phyloP scores from a whole-genome alignment of 305 asterid species.

The Fraxinus xanthoxyloides region DNA sequence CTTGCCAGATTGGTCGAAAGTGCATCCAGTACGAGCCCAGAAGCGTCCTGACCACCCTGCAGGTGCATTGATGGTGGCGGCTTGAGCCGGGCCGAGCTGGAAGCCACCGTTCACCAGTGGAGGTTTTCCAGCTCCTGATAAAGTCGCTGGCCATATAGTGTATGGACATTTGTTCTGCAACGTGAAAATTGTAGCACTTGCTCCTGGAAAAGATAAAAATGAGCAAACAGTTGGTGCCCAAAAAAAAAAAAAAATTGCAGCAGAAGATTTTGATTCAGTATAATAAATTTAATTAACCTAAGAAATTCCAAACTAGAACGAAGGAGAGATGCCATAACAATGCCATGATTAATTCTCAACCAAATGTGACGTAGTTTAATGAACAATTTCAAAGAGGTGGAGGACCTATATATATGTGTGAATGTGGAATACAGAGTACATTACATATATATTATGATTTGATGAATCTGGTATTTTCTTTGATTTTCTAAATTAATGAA shows the following conservation, averaged over 20 bases:
- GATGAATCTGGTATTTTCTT: neutral
- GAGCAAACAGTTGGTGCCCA: neutral
- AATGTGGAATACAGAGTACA: neutral
- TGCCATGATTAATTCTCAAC: neutral
- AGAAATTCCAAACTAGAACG: neutral
- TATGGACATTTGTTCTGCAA: conserved; percentile 40
- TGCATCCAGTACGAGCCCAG: conserved; percentile 43
- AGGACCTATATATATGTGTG: neutral
- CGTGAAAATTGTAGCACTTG: conserved; percentile 31
- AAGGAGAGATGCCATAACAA: neutral
- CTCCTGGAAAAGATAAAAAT: conserved; percentile 23
- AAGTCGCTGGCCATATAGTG: conserved; percentile 49
- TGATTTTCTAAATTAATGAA: neutral
- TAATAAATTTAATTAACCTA: neutral
- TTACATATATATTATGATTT: neutral
- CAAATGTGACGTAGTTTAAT: neutral
- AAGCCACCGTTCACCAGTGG: neutral
- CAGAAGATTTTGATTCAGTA: neutral
- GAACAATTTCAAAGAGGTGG: neutral
- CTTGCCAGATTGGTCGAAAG: conserved; percentile 14
- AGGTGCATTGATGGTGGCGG: conserved; percentile 7
- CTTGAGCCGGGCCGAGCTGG: conserved; percentile 33
- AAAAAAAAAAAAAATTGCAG: neutral
- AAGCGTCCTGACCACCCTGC: conserved; percentile 57
- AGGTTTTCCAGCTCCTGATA: conserved; percentile 27